These are phyloP conservation scores for Aspergillus sp. DNA, from an alignment of 2,329 filamentous ascomycete species.

Conservation along the genomic window DNA sequence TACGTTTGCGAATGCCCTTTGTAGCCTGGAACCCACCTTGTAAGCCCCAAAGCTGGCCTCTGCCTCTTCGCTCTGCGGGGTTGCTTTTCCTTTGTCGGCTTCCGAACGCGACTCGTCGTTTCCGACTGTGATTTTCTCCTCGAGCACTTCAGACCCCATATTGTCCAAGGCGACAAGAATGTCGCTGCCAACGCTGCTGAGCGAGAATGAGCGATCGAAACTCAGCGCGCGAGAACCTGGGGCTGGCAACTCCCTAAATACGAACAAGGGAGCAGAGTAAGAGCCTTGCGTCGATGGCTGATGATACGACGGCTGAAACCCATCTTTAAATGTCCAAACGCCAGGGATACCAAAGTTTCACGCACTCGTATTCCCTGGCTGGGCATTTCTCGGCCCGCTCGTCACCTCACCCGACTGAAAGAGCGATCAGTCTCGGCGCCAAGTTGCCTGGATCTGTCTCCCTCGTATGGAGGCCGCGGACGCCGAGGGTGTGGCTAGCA, in stretches of 20 bases:
- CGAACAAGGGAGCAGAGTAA: neutral
- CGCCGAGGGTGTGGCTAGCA: neutral
- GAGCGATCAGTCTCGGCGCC: neutral
- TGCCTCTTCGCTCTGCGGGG: neutral
- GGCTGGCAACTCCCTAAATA: neutral
- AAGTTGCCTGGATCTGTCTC: neutral
- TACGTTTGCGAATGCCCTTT: neutral
- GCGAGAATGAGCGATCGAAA: neutral
- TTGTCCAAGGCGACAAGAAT: neutral
- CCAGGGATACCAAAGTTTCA: neutral
- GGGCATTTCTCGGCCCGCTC: neutral
- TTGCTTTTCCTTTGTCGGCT: neutral
- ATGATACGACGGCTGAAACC: neutral
- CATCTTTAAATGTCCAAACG: neutral
- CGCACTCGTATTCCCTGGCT: neutral
- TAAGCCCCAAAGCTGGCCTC: conserved; percentile 4
- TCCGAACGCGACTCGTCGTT: neutral
- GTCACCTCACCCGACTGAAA: neutral
- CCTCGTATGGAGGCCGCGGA: neutral
- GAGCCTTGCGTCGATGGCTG: neutral
- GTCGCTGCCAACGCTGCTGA: neutral
- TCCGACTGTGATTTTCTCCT: neutral
- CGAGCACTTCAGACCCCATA: neutral
- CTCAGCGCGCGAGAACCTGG: neutral
- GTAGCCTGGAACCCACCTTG: neutral